phyloP scores from a whole-genome alignment of 2,329 filamentous ascomycete species.

The Bipolaris zeicola region DNA sequence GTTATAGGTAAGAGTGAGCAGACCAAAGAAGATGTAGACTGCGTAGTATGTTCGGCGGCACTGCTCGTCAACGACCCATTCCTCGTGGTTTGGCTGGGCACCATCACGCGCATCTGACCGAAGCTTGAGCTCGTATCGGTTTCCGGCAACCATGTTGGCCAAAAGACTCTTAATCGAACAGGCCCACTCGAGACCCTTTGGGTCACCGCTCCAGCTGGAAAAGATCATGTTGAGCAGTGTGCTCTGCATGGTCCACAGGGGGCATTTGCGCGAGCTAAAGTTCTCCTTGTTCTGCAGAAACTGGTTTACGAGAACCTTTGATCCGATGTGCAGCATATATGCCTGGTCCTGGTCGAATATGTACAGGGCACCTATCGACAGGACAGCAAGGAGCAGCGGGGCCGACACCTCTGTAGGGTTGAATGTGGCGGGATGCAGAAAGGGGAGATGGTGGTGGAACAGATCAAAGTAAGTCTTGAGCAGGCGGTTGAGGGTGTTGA shows the following conservation, averaged over 20 bases:
- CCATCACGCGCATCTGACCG: conserved; percentile 85
- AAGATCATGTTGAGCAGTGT: conserved; percentile 98
- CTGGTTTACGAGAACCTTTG: conserved; percentile 95
- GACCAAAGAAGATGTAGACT: conserved; percentile 98
- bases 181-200: conserved; percentile 97
- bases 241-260: conserved; percentile 97
- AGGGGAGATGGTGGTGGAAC: conserved; percentile 96
- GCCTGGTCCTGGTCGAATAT: conserved; percentile 97
- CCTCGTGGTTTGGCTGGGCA: conserved; percentile 74
- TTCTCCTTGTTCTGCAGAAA: conserved; percentile 98
- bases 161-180: conserved; percentile 98
- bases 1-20: conserved; percentile 94
- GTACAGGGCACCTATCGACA: conserved; percentile 95
- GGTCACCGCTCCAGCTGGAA: conserved; percentile 97
- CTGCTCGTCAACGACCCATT: conserved; percentile 97
- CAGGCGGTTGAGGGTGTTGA: conserved; percentile 85
- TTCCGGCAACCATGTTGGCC: conserved; percentile 98
- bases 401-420: conserved; percentile 78
- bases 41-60: conserved; percentile 97
- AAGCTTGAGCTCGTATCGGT: conserved; percentile 93
- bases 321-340: conserved; percentile 95
- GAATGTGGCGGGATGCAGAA: conserved; percentile 92
- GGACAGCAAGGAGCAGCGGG: conserved; percentile 81
- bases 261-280: conserved; percentile 96
- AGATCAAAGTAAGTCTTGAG: conserved; percentile 94